Conservation (phyloP, 1,284 basidiomycete genomes). For the Boletus subluridellus region DNA sequence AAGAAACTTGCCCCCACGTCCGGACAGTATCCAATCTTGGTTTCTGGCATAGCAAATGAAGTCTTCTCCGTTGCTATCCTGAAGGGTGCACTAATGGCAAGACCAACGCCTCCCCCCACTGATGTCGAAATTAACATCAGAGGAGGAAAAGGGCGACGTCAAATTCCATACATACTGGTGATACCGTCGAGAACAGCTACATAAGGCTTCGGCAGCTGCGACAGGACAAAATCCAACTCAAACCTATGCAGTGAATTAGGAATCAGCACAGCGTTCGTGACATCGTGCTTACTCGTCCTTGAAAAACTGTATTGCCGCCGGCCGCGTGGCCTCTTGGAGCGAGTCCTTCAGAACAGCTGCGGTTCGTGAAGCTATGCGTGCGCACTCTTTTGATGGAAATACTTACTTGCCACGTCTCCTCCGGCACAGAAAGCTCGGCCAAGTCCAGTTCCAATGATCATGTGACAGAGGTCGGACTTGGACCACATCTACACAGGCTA, state of each 20-base stretch:
- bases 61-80: slow-evolving; percentile 94
- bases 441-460: slow-evolving; percentile 75
- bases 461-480: slow-evolving; percentile 65
- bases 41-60: slow-evolving; percentile 95
- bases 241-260: slow-evolving; percentile 53
- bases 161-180: slow-evolving; percentile 63
- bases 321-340: slow-evolving; percentile 47
- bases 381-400: slow-evolving; percentile 1
- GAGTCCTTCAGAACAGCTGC: slow-evolving; percentile 58
- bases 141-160: slow-evolving; percentile 11
- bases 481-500: slow-evolving; percentile 67
- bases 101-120: slow-evolving; percentile 97
- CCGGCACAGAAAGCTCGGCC: slow-evolving; percentile 92
- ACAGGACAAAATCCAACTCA: slow-evolving; percentile 83
- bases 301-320: slow-evolving; percentile 80
- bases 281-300: slow-evolving; percentile 68
- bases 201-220: slow-evolving; percentile 81
- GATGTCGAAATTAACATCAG: slow-evolving; percentile 19
- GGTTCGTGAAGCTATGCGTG: slow-evolving; percentile 15
- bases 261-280: slow-evolving; percentile 1
- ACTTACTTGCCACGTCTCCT: slow-evolving; percentile 85
- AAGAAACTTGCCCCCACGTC: slow-evolving; percentile 94
- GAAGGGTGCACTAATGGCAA: slow-evolving; percentile 86
- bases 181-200: slow-evolving; percentile 88
- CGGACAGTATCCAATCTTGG: slow-evolving; percentile 85